Base-by-base conservation (phyloP, 2,329 filamentous ascomycete genomes). In the Penicillium verrucosum region DNA sequence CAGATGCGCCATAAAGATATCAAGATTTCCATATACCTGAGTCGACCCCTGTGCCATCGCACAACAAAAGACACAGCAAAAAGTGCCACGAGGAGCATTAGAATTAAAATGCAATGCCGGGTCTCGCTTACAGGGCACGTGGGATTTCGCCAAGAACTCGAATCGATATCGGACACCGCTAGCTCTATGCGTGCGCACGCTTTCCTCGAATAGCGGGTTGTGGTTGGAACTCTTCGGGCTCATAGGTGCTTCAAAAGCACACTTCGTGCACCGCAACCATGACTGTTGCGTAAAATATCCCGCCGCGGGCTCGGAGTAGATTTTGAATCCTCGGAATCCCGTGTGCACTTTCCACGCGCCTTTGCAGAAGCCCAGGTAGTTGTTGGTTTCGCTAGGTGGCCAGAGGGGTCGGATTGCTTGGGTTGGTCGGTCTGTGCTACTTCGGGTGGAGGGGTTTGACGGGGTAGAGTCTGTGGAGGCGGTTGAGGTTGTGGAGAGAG, bases 1-100 rank as follows among this genome's bases (percentile, higher is more conserved):
- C 12, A 81, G 62, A 68, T 81, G 79, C 16, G 72, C 64, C 69
- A 81, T 75, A 54, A 80, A 78, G 18, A 62, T 69, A 37, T 75
- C 68, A 1, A 78, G 63, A 25, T 74, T 74, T 9, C 72, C 69
- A 60, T 75, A 78, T 5, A 73, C 70, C 4, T 71, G 73, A 6
- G 72, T 66, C 10, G 62, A 41, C 5, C 67, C 67, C 36, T 66
- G 67, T 14, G 68, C 70, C 58, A 73, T 66, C 9, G 75, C 74
- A 49, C 73, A 75, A 60, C 79, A 81, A 60, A 80, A 81, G 25
- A 80, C 70, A 60, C 79, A 81, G 23, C 75, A 77, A 61, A 74
- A 80, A 4, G 63, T 43, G 3, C 63, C 62, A 51, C 23, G 60
- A 3, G 46, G 53, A 4, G 40, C 16, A 32, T 40, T 25, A 2